Base-by-base conservation (phyloP, 2,329 filamentous ascomycete species). In the Simplicillium aogashimaense region DNA sequence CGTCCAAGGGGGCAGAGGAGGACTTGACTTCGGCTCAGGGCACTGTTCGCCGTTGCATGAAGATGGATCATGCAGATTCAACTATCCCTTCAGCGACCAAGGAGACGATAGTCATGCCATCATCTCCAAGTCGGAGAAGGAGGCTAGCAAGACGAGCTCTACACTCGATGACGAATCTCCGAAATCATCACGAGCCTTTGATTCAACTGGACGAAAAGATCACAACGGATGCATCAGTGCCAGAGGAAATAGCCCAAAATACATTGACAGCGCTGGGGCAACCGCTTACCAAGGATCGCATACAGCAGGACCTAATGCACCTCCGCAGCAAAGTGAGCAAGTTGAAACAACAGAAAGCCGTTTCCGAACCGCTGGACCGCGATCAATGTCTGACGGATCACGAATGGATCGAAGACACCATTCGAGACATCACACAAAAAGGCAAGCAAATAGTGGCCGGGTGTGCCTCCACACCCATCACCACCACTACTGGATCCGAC, bases 381-480 rank as follows among this genome's bases (percentile, higher is more conserved):
- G 42, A 36, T 31, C 34, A 40, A 35, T 37, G 18, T 40, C 35
- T 33, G 12, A 37, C 29, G 25, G 45, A 47, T 20, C 36, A 42
- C 35, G 43, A 40, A 6, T 51, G 53, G 53, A 46, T 43, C 40
- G 43, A 52, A 34, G 48, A 40, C 18, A 41, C 47, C 15, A 47
- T 53, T 14, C 42, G 37, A 40, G 47, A 50, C 38, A 52, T 49
- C 38, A 47, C 37, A 32, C 45, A 43, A 38, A 55, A 46, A 36
- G 40, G 39, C 40, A 40, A 47, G 37, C 40, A 52, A 38, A 44
- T 42, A 40, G 48, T 37, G 48, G 46, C 15, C 30, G 50, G 45
- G 50, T 71, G 47, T 76, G 74, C 49, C 48, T 76, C 43, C 74
- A 78, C 53, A 74, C 69, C 47, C 75, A 79, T 50, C 73, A 79